Conservation (phyloP, 2,329 filamentous ascomycete species). For the Lachnellula cervina region DNA sequence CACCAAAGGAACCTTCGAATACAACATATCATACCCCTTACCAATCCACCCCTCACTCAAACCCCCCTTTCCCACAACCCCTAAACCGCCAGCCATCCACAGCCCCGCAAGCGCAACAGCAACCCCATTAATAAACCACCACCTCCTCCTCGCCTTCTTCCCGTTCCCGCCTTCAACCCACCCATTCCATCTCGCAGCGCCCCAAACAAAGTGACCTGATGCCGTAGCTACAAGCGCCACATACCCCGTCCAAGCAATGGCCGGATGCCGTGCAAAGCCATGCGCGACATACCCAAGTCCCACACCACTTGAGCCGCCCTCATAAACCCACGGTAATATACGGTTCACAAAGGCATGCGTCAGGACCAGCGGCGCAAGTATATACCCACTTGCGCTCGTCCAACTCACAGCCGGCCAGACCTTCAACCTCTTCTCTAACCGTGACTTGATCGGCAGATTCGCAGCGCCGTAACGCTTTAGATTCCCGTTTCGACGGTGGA, state of each 20-base stretch:
- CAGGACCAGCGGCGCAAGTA: conserved; percentile 58
- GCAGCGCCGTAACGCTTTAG: conserved; percentile 70
- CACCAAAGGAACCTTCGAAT: conserved; percentile 53
- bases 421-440: conserved; percentile 31
- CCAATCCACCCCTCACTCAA: conserved; percentile 72
- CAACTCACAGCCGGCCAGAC: conserved; percentile 61
- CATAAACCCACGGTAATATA: conserved; percentile 65
- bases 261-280: conserved; percentile 69
- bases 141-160: conserved; percentile 55
- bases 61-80: conserved; percentile 70
- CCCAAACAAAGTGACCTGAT: conserved; percentile 77
- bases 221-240: conserved; percentile 60
- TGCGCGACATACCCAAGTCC: conserved; percentile 80
- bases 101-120: conserved; percentile 53
- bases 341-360: conserved; percentile 75
- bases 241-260: conserved; percentile 66
- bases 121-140: conserved; percentile 66
- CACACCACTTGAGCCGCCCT: conserved; percentile 83
- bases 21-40: conserved; percentile 73
- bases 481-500: conserved; percentile 68
- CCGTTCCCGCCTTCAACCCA: conserved; percentile 53
- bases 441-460: conserved; percentile 44
- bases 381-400: conserved; percentile 69
- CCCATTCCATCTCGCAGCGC: conserved; percentile 76
- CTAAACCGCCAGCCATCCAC: conserved; percentile 81